phyloP scores from a whole-genome alignment of 2,329 filamentous ascomycete species.

The Aphanoascus verrucosus region DNA sequence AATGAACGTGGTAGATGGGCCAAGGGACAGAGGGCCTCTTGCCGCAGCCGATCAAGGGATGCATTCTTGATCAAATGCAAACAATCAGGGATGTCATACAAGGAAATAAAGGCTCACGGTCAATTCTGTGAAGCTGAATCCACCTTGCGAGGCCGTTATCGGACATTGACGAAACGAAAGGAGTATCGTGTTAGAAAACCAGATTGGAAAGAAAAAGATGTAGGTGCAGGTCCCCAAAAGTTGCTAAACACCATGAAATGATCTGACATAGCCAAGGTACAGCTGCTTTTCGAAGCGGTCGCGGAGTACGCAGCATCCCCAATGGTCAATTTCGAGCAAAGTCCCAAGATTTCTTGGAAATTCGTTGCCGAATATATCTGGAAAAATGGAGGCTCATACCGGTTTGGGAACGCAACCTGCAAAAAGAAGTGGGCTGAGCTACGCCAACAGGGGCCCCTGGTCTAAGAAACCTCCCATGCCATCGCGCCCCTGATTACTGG shows the following conservation, averaged over 20 bases:
- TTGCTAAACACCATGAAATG: background rate
- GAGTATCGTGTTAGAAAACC: conserved; percentile 38
- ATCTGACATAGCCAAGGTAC: conserved; percentile 24
- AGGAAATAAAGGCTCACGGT: conserved; percentile 36
- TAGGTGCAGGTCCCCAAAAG: conserved; percentile 22
- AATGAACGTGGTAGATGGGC: background rate
- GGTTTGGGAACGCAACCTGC: conserved; percentile 51
- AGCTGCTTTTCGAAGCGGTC: conserved; percentile 34
- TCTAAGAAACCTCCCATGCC: too few relatives aligned
- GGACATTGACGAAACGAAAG: conserved; percentile 38
- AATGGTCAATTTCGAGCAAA: conserved; percentile 12
- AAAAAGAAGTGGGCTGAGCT: conserved; percentile 52
- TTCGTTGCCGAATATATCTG: conserved; percentile 46
- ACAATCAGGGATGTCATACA: conserved; percentile 36
- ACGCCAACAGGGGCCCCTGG: conserved; percentile 17
- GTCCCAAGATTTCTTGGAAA: conserved; percentile 48
- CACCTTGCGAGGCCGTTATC: conserved; percentile 38
- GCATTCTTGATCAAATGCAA: conserved; percentile 34
- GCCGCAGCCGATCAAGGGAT: conserved; percentile 24
- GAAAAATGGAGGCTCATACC: conserved; percentile 45
- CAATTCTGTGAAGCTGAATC: conserved; percentile 39
- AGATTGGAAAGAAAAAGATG: conserved; percentile 35
- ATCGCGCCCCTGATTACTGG: too few relatives aligned
- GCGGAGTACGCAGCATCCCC: conserved; percentile 18
- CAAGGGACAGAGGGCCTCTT: conserved; percentile 1